phyloP scores from a whole-genome alignment of 169 alveolate genomes.

The Plasmodium billcollinsi region DNA sequence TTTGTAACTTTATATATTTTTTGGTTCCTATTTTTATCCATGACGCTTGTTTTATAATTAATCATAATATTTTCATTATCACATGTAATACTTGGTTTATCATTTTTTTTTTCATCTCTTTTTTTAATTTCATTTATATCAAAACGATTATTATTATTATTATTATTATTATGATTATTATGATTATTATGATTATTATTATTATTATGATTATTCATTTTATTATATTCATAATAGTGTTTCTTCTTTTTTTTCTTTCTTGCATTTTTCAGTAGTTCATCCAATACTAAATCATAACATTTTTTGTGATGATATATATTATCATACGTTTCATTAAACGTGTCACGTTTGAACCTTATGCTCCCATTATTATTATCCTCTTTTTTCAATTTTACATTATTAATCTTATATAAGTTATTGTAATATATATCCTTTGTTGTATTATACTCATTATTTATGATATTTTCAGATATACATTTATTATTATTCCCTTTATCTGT shows the following conservation, averaged over 20 bases:
- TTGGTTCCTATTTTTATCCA: not conserved
- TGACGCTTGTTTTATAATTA: not conserved
- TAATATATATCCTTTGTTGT: no score
- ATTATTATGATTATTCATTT: not conserved
- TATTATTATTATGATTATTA: not conserved
- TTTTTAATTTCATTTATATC: not conserved
- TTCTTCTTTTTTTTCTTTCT: constrained; percentile 2
- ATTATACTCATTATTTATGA: no score
- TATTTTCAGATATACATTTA: no score
- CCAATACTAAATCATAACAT: constrained; percentile 17
- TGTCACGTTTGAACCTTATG: no score
- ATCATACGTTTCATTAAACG: not conserved
- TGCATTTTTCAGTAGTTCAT: constrained; percentile 16
- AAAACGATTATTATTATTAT: not conserved
- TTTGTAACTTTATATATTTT: not conserved
- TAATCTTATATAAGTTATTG: no score
- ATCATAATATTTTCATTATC: not conserved
- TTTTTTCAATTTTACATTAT: no score
- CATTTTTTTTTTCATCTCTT: not conserved
- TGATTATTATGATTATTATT: not conserved
- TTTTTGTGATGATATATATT: constrained; percentile 2
- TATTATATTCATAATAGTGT: not conserved
- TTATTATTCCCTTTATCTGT: no score
- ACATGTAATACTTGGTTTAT: not conserved
- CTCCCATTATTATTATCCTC: no score